Conservation (phyloP, 768 basidiomycete species). For the Amanita brunnescens region DNA sequence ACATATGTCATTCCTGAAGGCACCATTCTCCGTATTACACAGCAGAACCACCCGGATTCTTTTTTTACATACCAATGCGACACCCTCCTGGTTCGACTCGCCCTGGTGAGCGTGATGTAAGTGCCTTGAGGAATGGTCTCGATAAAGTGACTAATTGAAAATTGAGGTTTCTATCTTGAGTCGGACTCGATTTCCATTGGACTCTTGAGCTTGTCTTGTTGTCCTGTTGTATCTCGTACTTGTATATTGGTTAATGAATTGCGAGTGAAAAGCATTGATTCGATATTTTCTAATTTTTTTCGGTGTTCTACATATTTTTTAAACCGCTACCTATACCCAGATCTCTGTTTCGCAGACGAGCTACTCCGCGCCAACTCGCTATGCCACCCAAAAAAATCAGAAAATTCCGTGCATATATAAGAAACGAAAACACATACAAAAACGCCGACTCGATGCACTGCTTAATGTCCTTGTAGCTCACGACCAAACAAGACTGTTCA, state of each 20-base stretch:
- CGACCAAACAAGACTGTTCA: constrained; percentile 92
- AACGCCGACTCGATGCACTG: constrained; percentile 78
- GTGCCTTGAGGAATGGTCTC: neutral
- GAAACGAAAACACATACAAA: neutral
- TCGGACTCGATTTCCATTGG: too few relatives aligned
- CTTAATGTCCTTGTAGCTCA: constrained; percentile 89
- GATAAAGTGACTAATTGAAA: constrained; percentile 2
- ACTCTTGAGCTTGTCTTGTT: too few relatives aligned
- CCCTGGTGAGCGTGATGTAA: constrained; percentile 4
- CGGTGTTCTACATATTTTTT: constrained; percentile 63
- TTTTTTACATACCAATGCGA: constrained; percentile 9
- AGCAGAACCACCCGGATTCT: constrained; percentile 7
- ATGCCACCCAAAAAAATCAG: neutral
- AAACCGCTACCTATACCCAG: constrained; percentile 4
- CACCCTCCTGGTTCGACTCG: constrained; percentile 2
- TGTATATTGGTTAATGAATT: too few relatives aligned
- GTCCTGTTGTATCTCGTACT: too few relatives aligned
- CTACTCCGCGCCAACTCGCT: constrained; percentile 1
- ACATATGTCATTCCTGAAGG: too few relatives aligned
- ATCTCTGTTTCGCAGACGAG: neutral
- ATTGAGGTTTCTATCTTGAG: too few relatives aligned
- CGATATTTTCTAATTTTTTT: constrained; percentile 59
- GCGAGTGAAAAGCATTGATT: too few relatives aligned
- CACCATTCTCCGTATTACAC: constrained; percentile 11
- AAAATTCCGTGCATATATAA: too few relatives aligned